Conservation (phyloP, 116 monocot genomes). For the Phalaenopsis hybrid region DNA sequence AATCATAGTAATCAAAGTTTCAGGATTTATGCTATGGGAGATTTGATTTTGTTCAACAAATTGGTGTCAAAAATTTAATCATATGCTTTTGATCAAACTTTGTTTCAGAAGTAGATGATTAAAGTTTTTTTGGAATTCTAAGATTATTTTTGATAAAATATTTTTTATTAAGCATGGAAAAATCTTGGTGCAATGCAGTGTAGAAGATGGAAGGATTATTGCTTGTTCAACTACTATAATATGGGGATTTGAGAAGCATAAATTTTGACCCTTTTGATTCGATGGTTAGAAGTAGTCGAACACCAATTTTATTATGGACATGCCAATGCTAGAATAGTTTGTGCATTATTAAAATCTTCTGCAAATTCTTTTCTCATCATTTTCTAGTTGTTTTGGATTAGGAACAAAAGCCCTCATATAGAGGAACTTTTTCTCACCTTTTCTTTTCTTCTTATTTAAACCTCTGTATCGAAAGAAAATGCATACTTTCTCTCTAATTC, state of each 20-base stretch:
- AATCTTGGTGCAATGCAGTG: not conserved
- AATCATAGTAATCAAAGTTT: not conserved
- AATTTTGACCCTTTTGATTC: not conserved
- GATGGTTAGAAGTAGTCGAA: not conserved
- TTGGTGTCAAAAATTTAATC: not conserved
- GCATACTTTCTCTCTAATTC: too few species aligned
- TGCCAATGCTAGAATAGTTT: too few species aligned
- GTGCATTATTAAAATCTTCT: too few species aligned
- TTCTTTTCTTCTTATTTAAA: too few species aligned
- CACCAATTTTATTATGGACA: too few species aligned
- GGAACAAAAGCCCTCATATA: too few species aligned
- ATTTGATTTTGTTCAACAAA: not conserved
- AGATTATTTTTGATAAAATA: not conserved
- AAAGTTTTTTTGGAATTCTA: not conserved
- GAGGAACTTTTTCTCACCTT: too few species aligned
- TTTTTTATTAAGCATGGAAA: not conserved
- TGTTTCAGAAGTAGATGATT: not conserved
- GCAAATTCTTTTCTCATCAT: too few species aligned
- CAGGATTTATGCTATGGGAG: not conserved
- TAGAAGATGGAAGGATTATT: not conserved
- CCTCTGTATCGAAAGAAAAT: too few species aligned
- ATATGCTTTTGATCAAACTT: too few species aligned
- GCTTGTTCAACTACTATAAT: not conserved
- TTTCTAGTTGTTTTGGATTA: too few species aligned
- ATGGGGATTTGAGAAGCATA: not conserved